phyloP scores from a whole-genome alignment of 202 grass and related monocot species.

The Bolboschoenoplectus hybrid region DNA sequence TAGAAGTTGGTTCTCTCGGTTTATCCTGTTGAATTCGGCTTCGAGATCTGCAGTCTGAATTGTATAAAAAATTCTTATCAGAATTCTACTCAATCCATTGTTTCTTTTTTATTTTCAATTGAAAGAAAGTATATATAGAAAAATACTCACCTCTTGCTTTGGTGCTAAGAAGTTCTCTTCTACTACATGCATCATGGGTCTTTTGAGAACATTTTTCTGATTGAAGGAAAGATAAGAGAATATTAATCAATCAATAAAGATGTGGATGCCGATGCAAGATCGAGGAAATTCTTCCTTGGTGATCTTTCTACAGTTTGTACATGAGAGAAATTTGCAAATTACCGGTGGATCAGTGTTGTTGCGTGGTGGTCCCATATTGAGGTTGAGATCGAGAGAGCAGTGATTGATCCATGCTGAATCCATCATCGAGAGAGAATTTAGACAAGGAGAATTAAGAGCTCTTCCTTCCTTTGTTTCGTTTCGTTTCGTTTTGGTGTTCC shows the following conservation, averaged over 20 bases:
- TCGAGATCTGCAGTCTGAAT: constrained; percentile 49
- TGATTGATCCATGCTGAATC: constrained; percentile 53
- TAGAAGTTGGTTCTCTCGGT: constrained; percentile 68
- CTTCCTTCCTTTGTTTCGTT: not conserved
- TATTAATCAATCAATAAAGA: not conserved
- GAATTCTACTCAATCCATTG: not conserved
- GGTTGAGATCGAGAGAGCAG: constrained; percentile 57
- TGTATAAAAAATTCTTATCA: not conserved
- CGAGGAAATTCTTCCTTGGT: constrained; percentile 10
- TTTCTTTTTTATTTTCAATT: not conserved
- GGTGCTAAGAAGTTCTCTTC: constrained; percentile 57
- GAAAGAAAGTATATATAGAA: not conserved
- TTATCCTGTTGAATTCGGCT: constrained; percentile 63
- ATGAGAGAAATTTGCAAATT: constrained; percentile 7
- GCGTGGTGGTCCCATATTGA: constrained; percentile 52
- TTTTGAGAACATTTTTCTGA: constrained; percentile 30
- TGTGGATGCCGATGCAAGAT: not conserved
- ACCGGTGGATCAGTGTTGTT: constrained; percentile 17
- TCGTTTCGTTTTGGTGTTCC: not conserved
- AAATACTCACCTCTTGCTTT: constrained; percentile 46
- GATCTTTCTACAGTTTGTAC: not conserved
- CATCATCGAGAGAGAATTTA: constrained; percentile 18
- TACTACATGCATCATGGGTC: constrained; percentile 49
- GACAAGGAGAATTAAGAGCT: not conserved
- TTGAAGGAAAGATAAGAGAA: not conserved